phyloP scores from a whole-genome alignment of 495 filamentous ascomycete species.

The Penicillium lagena region DNA sequence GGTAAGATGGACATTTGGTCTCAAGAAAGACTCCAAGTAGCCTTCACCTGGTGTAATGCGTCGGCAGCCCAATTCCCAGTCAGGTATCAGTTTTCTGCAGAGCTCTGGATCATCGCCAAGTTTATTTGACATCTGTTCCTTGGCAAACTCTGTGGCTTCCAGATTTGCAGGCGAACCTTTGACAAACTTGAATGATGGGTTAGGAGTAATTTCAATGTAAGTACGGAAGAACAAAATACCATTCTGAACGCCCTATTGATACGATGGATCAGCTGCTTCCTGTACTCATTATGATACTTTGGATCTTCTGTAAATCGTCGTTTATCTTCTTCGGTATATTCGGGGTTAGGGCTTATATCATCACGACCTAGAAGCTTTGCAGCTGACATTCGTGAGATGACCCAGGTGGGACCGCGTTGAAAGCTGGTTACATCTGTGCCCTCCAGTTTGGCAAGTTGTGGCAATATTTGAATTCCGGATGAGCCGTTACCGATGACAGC shows the following conservation, averaged over 20 bases:
- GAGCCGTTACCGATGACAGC: constrained; percentile 46
- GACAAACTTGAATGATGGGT: constrained; percentile 9
- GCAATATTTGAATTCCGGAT: constrained; percentile 48
- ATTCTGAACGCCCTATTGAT: constrained; percentile 25
- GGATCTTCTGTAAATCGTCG: too few relatives aligned
- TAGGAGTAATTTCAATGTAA: too few relatives aligned
- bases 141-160: constrained; percentile 9
- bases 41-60: constrained; percentile 40
- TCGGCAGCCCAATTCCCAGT: constrained; percentile 41
- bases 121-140: constrained; percentile 27
- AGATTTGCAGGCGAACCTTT: constrained; percentile 14
- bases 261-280: constrained; percentile 24
- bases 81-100: constrained; percentile 34
- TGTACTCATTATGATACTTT: constrained; percentile 8
- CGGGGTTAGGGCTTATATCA: constrained; percentile 16
- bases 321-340: constrained; percentile 24
- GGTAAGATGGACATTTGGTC: constrained; percentile 22
- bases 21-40: constrained; percentile 32
- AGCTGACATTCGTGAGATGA: constrained; percentile 16
- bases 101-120: constrained; percentile 29
- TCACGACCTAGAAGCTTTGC: constrained; percentile 22
- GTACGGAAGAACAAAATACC: background rate
- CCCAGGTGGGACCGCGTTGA: constrained; percentile 23
- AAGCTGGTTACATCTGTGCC: constrained; percentile 19
- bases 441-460: constrained; percentile 33